Conservation (phyloP, 441 rosid species). For the Adansonia gregorii region DNA sequence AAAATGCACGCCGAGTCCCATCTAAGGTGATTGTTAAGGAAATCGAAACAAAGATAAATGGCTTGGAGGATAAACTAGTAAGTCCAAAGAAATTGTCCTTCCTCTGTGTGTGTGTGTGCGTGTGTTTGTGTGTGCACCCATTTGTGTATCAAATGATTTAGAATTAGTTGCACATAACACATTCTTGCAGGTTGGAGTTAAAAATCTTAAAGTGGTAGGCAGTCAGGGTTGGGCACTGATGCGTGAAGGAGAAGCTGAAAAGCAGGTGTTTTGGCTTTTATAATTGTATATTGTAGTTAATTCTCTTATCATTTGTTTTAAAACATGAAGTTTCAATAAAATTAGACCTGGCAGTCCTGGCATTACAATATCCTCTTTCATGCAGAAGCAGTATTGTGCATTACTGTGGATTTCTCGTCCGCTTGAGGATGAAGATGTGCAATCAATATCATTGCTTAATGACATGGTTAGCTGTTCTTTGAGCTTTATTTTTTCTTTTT, state of each 20-base stretch:
- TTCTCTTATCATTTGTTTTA: slow-evolving; percentile 13
- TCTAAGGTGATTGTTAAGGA: slow-evolving; percentile 59
- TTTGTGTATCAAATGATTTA: slow-evolving; percentile 20
- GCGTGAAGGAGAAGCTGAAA: slow-evolving; percentile 99
- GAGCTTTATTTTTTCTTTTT: slow-evolving; percentile 21
- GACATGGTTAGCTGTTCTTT: slow-evolving; percentile 59
- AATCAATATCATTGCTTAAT: slow-evolving; percentile 55
- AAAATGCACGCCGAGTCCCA: slow-evolving; percentile 79
- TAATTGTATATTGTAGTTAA: slow-evolving; percentile 1
- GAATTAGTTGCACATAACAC: slow-evolving; percentile 26
- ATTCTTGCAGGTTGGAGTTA: slow-evolving; percentile 68
- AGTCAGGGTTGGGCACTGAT: slow-evolving; percentile 79
- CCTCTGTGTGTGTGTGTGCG: neutral
- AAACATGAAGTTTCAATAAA: slow-evolving; percentile 6
- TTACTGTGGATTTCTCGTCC: slow-evolving; percentile 93
- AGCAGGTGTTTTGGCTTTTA: slow-evolving; percentile 58
- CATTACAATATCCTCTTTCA: slow-evolving; percentile 21
- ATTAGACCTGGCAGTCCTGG: slow-evolving; percentile 3
- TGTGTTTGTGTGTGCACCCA: neutral
- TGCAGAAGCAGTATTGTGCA: slow-evolving; percentile 95
- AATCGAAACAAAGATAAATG: slow-evolving; percentile 71
- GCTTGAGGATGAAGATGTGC: slow-evolving; percentile 67
- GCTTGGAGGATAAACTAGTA: slow-evolving; percentile 64
- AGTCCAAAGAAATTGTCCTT: slow-evolving; percentile 27
- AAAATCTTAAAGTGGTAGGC: slow-evolving; percentile 65